phyloP scores from a whole-genome alignment of 1,284 basidiomycete species.

The Cutaneotrichosporon cavernicola region DNA sequence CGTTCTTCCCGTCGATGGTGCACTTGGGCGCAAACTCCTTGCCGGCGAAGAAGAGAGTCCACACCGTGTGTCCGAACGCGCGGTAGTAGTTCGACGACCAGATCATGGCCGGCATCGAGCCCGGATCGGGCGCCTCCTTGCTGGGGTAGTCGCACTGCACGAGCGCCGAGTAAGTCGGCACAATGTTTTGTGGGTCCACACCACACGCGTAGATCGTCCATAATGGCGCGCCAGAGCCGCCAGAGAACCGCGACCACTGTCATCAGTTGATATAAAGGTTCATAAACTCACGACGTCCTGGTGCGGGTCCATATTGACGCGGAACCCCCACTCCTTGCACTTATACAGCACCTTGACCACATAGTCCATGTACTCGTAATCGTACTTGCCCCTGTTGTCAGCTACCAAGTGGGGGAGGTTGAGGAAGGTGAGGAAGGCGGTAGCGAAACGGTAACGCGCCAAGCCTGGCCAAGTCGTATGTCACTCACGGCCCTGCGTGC shows the following conservation, averaged over 20 bases:
- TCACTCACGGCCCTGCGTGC: conserved; percentile 84
- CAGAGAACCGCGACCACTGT: conserved; percentile 95
- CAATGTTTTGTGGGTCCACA: conserved; percentile 79
- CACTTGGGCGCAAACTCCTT: conserved; percentile 85
- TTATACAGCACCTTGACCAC: conserved; percentile 80
- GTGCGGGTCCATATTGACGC: conserved; percentile 92
- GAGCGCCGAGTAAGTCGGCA: conserved; percentile 78
- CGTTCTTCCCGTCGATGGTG: conserved; percentile 85
- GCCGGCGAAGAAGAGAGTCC: conserved; percentile 93
- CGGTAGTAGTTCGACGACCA: conserved; percentile 96
- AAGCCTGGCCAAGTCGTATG: background rate
- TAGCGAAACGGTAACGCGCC: background rate
- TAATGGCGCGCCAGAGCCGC: conserved; percentile 91
- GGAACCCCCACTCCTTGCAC: conserved; percentile 93
- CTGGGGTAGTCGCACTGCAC: conserved; percentile 85
- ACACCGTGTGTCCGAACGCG: conserved; percentile 81
- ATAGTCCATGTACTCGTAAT: conserved; percentile 90
- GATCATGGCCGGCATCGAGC: conserved; percentile 82
- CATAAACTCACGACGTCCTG: conserved; percentile 76
- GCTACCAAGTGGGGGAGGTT: background rate
- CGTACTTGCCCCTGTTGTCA: conserved; percentile 73
- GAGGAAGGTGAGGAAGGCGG: background rate
- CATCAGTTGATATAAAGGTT: conserved; percentile 27
- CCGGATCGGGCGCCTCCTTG: conserved; percentile 62
- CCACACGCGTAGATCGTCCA: conserved; percentile 94